Evolutionary conservation across 768 basidiomycete species (phyloP).

Genomic region (Tricholoma hemisulphureum): DNA sequence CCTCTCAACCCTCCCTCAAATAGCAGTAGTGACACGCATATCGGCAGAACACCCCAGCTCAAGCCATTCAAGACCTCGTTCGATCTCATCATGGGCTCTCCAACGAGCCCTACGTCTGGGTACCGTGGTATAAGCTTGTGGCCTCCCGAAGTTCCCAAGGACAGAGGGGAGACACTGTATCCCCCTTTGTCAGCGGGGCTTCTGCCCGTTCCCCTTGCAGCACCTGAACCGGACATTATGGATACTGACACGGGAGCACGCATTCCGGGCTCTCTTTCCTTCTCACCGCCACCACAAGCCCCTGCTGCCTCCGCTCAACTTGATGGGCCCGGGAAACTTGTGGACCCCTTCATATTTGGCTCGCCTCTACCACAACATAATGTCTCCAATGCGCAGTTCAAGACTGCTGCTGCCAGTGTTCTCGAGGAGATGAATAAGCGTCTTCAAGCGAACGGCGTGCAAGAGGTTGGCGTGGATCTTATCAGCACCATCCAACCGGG

Average conservation of each 20-base stretch:
- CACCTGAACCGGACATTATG: conserved; percentile 9
- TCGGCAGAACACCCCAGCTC: conserved; percentile 55
- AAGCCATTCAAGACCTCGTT: conserved; percentile 66
- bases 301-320: conserved; percentile 21
- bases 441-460: conserved; percentile 55
- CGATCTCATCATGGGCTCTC: conserved; percentile 63
- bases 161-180: conserved; percentile 29
- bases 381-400: conserved; percentile 66
- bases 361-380: conserved; percentile 66
- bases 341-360: conserved; percentile 71
- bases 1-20: conserved; percentile 27
- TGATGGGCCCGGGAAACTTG: conserved; percentile 9
- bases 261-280: conserved; percentile 34
- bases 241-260: conserved; percentile 26
- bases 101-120: conserved; percentile 24
- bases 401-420: conserved; percentile 62
- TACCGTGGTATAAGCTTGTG: conserved; percentile 26
- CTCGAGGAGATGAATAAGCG: conserved; percentile 82
- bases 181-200: conserved; percentile 37
- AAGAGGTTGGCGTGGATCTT: conserved; percentile 44
- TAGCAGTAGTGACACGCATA: conserved; percentile 15
- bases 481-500: conserved; percentile 42
- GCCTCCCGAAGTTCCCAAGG: conserved; percentile 25
- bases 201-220: conserved; percentile 12
- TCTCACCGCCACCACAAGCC: conserved; percentile 11